Evolutionary conservation across 176 grass and related monocot species (phyloP).

Genomic region (Oryza meridionalis): DNA sequence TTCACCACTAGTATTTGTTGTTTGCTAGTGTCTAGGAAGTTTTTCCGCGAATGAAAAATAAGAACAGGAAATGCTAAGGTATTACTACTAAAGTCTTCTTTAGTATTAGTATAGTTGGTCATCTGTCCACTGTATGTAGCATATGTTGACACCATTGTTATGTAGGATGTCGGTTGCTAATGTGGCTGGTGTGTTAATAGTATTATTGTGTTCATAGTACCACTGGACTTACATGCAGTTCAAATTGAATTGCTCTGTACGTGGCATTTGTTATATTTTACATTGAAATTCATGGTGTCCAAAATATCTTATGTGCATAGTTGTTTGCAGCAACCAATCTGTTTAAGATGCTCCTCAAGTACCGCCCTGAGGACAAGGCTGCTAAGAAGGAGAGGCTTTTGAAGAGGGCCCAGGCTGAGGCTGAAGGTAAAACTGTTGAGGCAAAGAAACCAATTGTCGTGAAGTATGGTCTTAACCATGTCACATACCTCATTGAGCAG

Average conservation of each 20-base stretch:
- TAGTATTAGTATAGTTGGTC: not conserved
- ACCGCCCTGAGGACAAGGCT: constrained; percentile 56
- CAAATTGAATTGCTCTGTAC: not conserved
- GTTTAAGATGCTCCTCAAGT: constrained; percentile 65
- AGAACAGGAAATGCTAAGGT: not conserved
- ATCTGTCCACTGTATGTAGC: not conserved
- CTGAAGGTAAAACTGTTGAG: constrained; percentile 20
- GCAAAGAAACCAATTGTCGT: constrained; percentile 33
- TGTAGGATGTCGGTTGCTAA: not conserved
- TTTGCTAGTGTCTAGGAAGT: not conserved
- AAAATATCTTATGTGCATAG: not conserved
- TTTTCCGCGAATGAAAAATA: not conserved
- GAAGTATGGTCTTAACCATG: constrained; percentile 34
- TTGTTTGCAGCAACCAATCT: constrained; percentile 49
- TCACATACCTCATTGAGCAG: constrained; percentile 38
- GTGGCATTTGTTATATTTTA: not conserved
- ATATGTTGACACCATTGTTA: not conserved
- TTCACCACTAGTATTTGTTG: not conserved
- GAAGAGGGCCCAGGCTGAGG: constrained; percentile 43
- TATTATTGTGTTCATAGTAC: not conserved
- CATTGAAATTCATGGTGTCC: not conserved
- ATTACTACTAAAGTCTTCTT: not conserved
- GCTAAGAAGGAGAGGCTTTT: constrained; percentile 64
- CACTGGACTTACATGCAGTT: not conserved
- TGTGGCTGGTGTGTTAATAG: not conserved